Conservation (phyloP, 352 stramenopile genomes). For the Halophytophthora batemanensis region DNA sequence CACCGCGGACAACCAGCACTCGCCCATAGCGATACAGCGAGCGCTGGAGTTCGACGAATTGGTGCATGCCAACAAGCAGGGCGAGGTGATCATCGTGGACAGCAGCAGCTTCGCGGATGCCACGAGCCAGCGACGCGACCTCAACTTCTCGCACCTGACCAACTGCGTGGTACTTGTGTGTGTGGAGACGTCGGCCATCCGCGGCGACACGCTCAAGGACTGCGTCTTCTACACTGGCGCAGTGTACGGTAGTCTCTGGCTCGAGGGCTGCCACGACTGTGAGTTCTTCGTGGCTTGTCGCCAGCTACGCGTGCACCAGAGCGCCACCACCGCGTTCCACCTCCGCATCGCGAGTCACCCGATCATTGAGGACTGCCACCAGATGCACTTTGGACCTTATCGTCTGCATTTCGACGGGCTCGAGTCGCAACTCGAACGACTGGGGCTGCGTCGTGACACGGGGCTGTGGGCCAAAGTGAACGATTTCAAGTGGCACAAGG, state of each 20-base stretch:
- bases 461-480: constrained; percentile 88
- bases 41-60: constrained; percentile 47
- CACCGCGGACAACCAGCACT: constrained; percentile 8
- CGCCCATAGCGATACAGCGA: constrained; percentile 1
- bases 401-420: constrained; percentile 60
- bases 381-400: constrained; percentile 81
- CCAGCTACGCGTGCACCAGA: constrained; percentile 86
- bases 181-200: constrained; percentile 72
- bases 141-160: constrained; percentile 67
- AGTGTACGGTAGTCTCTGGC: constrained; percentile 81
- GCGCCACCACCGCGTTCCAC: constrained; percentile 65
- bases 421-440: constrained; percentile 51
- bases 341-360: constrained; percentile 81
- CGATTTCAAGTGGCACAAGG: constrained; percentile 91
- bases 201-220: constrained; percentile 58
- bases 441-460: constrained; percentile 48
- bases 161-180: constrained; percentile 72
- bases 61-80: constrained; percentile 46
- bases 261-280: constrained; percentile 74
- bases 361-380: constrained; percentile 90
- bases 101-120: constrained; percentile 40
- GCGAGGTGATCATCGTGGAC: constrained; percentile 73
- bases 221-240: constrained; percentile 77
- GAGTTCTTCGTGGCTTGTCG: constrained; percentile 82
- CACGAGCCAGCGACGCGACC: constrained; percentile 42